A percentile compares a stretch with the other conserved stretches of the same genome.
Evolutionary conservation across 768 basidiomycete genomes (phyloP).

Genomic region (Lactarius sp.): DNA sequence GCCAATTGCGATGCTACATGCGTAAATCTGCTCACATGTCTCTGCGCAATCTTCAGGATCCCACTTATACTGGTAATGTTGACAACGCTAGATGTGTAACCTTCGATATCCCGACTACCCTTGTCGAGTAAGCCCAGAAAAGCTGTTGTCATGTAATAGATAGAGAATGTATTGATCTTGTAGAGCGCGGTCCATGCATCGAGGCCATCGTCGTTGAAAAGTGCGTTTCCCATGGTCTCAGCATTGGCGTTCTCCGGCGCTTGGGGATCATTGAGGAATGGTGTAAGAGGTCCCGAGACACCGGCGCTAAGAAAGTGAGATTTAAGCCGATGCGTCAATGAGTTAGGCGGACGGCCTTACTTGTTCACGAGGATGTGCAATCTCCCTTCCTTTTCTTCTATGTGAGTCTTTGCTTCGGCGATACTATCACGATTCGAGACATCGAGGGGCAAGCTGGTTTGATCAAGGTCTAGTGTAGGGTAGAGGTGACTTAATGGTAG

Average conservation of each 20-base stretch:
- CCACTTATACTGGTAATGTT: conserved; percentile 80
- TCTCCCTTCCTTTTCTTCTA: conserved; percentile 59
- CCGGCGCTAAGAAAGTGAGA: conserved; percentile 51
- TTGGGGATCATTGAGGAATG: conserved; percentile 51
- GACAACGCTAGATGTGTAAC: conserved; percentile 61
- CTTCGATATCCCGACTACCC: conserved; percentile 54
- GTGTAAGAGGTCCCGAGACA: conserved; percentile 58
- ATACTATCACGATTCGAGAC: conserved; percentile 69
- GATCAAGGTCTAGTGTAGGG: neutral
- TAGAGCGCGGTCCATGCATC: conserved; percentile 61
- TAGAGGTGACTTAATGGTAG: neutral
- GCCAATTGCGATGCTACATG: neutral
- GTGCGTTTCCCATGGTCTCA: conserved; percentile 58
- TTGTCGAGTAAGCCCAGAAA: conserved; percentile 73
- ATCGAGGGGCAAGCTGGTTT: conserved; percentile 58
- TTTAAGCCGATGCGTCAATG: neutral
- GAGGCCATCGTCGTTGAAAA: conserved; percentile 64
- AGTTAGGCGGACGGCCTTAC: conserved; percentile 38
- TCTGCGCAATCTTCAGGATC: conserved; percentile 61
- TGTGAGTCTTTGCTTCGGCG: conserved; percentile 43
- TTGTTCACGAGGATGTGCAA: conserved; percentile 82
- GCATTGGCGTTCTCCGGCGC: conserved; percentile 58
- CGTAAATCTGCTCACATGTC: conserved; percentile 52
- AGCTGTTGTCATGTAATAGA: conserved; percentile 71
- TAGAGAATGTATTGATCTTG: conserved; percentile 65